Percentiles rank a stretch among this genome's conserved stretches.
Conservation (phyloP, 768 basidiomycete species). For the Leccinum variicolor region DNA sequence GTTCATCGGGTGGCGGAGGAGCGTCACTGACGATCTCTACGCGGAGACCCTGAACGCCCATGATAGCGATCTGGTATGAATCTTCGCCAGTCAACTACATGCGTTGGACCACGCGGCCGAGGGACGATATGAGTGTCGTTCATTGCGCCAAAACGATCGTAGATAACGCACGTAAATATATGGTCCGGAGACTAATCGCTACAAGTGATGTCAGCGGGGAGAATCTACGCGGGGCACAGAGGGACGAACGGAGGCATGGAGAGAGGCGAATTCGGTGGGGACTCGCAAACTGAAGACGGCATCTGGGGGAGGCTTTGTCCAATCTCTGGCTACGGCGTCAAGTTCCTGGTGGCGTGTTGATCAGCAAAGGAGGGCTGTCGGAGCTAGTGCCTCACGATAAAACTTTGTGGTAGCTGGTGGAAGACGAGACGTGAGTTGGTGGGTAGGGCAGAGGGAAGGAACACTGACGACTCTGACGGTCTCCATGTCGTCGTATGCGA, state of each 20-base stretch:
- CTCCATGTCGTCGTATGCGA: constrained; percentile 83
- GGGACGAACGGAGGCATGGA: constrained; percentile 72
- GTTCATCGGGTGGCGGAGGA: constrained; percentile 81
- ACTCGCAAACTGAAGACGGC: constrained; percentile 72
- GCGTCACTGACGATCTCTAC: constrained; percentile 86
- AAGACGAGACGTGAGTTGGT: neutral
- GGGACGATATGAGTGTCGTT: constrained; percentile 7
- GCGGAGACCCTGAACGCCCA: constrained; percentile 76
- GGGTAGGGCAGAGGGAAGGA: constrained; percentile 1
- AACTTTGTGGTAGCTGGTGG: constrained; percentile 64
- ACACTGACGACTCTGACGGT: constrained; percentile 63
- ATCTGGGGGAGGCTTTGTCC: constrained; percentile 84
- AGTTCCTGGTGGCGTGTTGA: constrained; percentile 55
- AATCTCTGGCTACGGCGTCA: constrained; percentile 74
- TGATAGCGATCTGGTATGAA: constrained; percentile 85
- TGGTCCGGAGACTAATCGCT: constrained; percentile 78
- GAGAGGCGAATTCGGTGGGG: constrained; percentile 83
- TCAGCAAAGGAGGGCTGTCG: neutral
- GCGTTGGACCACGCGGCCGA: constrained; percentile 21
- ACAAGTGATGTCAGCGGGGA: constrained; percentile 23
- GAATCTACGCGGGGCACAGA: constrained; percentile 7
- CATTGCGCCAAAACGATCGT: constrained; percentile 11
- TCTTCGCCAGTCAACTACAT: constrained; percentile 76
- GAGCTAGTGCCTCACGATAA: constrained; percentile 42
- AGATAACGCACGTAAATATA: constrained; percentile 70